phyloP scores from a whole-genome alignment of 257 asterid species.

The Solanum phureja region DNA sequence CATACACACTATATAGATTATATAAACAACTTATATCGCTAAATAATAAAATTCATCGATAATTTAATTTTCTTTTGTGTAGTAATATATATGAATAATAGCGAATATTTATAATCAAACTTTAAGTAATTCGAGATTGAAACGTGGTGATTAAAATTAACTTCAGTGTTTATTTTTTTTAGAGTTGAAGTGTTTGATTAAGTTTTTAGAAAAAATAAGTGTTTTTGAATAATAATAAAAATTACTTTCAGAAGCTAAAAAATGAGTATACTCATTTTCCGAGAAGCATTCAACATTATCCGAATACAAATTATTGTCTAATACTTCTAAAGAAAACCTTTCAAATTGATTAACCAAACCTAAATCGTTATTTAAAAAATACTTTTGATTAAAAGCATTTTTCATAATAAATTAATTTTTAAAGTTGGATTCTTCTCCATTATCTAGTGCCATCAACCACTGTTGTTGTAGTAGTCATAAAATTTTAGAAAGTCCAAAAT shows the following conservation, averaged over 20 bases:
- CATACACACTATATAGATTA: neutral
- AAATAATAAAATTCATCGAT: neutral
- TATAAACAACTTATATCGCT: neutral
- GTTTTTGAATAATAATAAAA: neutral
- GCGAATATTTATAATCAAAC: neutral
- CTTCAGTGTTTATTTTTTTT: too few relatives aligned
- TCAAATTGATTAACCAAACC: neutral
- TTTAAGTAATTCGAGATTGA: neutral
- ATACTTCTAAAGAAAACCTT: neutral
- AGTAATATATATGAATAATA: too few relatives aligned
- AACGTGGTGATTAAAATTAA: neutral
- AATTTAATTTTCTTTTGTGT: neutral
- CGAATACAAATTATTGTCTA: neutral
- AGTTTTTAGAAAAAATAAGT: too few relatives aligned
- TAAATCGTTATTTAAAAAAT: too few relatives aligned
- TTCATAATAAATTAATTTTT: neutral
- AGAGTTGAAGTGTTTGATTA: neutral
- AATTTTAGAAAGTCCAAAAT: too few relatives aligned
- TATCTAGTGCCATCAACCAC: neutral
- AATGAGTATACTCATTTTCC: too few relatives aligned
- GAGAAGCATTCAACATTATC: too few relatives aligned
- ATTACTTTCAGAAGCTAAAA: neutral
- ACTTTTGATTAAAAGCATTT: too few relatives aligned
- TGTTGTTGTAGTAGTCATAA: neutral
- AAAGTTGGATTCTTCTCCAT: neutral